phyloP scores from a whole-genome alignment of 2,329 filamentous ascomycete species.

The Sclerotiophoma versabilis region DNA sequence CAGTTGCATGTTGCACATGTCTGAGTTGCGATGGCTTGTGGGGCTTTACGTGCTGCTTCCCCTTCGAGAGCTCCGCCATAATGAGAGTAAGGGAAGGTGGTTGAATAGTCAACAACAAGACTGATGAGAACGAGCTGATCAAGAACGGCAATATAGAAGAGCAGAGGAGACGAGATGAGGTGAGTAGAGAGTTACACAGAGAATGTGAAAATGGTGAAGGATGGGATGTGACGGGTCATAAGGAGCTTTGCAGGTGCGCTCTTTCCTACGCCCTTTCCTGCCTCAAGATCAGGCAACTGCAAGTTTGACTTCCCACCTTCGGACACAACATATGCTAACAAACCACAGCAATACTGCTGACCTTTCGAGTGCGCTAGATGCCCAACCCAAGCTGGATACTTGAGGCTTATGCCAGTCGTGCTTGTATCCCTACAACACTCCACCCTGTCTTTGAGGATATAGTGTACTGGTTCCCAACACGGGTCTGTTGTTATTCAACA shows the following conservation, averaged over 20 bases:
- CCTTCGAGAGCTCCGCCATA: constrained; percentile 25
- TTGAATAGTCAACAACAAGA: background rate
- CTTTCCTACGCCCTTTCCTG: constrained; percentile 28
- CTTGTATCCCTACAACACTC: no score
- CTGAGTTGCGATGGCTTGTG: constrained; percentile 31
- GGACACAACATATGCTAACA: background rate
- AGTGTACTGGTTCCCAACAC: no score
- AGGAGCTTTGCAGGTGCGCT: constrained; percentile 17
- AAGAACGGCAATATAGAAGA: background rate
- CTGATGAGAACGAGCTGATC: background rate
- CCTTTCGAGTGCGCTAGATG: background rate
- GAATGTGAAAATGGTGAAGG: background rate
- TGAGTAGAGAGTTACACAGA: background rate
- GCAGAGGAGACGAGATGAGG: background rate
- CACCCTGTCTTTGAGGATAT: no score
- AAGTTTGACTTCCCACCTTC: background rate
- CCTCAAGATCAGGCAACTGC: constrained; percentile 22
- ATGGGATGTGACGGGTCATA: background rate
- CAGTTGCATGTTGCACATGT: constrained; percentile 27
- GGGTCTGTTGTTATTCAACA: no score
- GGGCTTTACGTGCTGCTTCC: constrained; percentile 9
- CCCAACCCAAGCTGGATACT: no score
- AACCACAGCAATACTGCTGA: background rate
- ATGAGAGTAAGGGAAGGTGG: background rate
- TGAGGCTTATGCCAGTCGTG: no score